These are phyloP conservation scores for Pleurotus djamor DNA, from an alignment of 768 basidiomycete genomes.

Conservation along the genomic window DNA sequence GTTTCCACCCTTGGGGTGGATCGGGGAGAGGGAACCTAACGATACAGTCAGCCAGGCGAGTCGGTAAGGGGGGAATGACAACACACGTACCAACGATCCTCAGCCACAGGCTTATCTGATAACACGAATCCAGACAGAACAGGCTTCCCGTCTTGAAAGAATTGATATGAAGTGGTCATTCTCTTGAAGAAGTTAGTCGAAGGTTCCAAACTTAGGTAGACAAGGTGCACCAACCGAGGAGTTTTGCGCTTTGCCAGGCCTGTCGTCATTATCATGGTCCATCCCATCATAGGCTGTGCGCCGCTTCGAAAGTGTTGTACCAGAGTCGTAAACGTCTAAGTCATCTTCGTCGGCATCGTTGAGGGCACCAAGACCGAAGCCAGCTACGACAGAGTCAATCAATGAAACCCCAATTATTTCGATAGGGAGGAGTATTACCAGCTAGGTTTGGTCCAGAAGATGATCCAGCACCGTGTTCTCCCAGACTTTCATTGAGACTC, in stretches of 20 bases:
- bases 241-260: constrained; percentile 24
- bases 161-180: constrained; percentile 24
- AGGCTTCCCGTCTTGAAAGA: constrained; percentile 74
- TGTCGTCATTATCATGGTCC: constrained; percentile 65
- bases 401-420: background rate
- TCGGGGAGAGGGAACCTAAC: constrained; percentile 82
- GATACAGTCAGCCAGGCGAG: background rate
- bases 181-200: constrained; percentile 29
- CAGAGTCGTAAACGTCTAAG: constrained; percentile 74
- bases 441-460: constrained; percentile 54
- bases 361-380: constrained; percentile 85
- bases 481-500: constrained; percentile 59
- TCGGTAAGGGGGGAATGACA: background rate
- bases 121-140: constrained; percentile 78
- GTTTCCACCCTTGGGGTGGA: constrained; percentile 81
- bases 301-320: constrained; percentile 25
- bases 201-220: background rate
- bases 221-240: background rate
- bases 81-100: constrained; percentile 62
- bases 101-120: constrained; percentile 61
- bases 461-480: constrained; percentile 22
- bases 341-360: constrained; percentile 97
- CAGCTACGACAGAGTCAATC: constrained; percentile 44
- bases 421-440: constrained; percentile 29
- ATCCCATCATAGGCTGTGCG: constrained; percentile 64